Base-by-base conservation (phyloP, 2,329 filamentous ascomycete genomes). In the Aspergillus sp. region DNA sequence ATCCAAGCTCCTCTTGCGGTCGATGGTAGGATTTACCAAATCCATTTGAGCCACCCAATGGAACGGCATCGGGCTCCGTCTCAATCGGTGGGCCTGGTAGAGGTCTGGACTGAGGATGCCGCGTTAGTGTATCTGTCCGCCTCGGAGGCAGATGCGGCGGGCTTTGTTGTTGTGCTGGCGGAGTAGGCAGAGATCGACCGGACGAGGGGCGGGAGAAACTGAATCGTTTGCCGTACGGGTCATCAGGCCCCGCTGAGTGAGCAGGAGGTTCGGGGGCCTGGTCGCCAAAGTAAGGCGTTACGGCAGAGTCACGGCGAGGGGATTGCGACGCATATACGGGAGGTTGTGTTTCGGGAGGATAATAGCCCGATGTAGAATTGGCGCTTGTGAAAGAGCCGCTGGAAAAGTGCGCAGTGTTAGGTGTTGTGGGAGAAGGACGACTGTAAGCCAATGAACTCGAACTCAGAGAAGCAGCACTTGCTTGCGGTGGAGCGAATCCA, bases 71-170 rank as follows among this genome's bases (percentile, higher is more conserved):
- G 3, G 32, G 15, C 14, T 68, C 65, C 2, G 60, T 60, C 17
- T 70, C 69, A 24, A 61, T 47, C 1, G 74, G 73, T 7, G 70
- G 68, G 0, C 72, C 72, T 2, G 75, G 75, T n/a, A 78, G 60
- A 20, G 75, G 74, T 15, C 75, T 63, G 6, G 70, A 55, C 29
- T 72, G 68, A 5, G 71, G 73, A 51, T 78, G 73, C 33, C 72
- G 67, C 14, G 65, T 69, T 5, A 70, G 47, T 0, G 72, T 74
- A 41, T 69, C 66, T 2, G 64, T 67, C 41, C 69, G 62, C 34
- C 68, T 63, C 11, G 69, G 69, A 1, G 65, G 66, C 39, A 69
- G 59, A 15, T 63, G 63, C 2, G 67, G 60, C 11, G 67, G 63
- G 16, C 59, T 60, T n/a, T 71, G 68, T n/a, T 71, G 68, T 24